Conservation (phyloP, 768 basidiomycete genomes). For the Brasilioporus rufonigricans region DNA sequence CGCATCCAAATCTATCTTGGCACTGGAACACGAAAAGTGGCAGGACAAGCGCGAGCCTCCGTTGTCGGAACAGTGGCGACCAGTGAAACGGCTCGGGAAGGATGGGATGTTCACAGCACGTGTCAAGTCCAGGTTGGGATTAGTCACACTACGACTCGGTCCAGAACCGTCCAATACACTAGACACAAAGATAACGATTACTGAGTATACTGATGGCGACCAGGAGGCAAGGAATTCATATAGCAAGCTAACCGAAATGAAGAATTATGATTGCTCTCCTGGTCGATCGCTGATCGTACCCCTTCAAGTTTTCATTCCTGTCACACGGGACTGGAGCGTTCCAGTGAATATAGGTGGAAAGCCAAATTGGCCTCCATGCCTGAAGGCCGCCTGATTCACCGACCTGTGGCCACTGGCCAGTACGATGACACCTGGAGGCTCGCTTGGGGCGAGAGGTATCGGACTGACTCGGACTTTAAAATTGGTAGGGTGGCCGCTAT, state of each 20-base stretch:
- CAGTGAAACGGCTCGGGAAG: not conserved
- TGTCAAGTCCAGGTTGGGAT: not conserved
- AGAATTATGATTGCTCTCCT: constrained; percentile 18
- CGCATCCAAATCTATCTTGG: not conserved
- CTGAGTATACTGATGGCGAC: not conserved
- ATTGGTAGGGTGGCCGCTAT: not conserved
- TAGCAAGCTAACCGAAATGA: constrained; percentile 27
- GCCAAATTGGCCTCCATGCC: not conserved
- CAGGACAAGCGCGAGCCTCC: not conserved
- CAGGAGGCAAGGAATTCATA: constrained; percentile 17
- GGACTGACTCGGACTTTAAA: constrained; percentile 10
- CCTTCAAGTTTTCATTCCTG: constrained; percentile 2
- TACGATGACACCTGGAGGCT: not conserved
- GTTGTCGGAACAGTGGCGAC: not conserved
- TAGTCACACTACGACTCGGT: constrained; percentile 7
- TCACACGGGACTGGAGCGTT: not conserved
- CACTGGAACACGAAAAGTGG: not conserved
- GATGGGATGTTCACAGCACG: constrained; percentile 17
- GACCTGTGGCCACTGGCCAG: not conserved
- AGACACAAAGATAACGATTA: not conserved
- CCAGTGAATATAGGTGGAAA: not conserved
- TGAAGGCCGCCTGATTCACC: too few relatives aligned
- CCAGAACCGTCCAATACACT: constrained; percentile 11
- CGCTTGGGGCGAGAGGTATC: not conserved
- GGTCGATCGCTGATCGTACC: constrained; percentile 27